Evolutionary conservation across 106 monocot genomes (phyloP).

Genomic region (Dendrobium nobile): DNA sequence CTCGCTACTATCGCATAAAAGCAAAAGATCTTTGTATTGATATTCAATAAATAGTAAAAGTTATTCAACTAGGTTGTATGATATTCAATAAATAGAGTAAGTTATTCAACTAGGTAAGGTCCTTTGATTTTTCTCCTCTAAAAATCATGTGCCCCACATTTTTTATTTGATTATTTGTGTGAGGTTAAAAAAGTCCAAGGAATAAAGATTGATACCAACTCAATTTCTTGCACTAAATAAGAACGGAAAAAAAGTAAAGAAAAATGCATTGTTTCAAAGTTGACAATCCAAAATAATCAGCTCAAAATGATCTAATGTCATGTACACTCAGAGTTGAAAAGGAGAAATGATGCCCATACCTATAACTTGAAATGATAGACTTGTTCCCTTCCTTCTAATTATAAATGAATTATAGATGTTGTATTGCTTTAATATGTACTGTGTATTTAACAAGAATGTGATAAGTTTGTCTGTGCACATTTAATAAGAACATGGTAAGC

Average conservation of each 20-base stretch:
- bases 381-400: neutral
- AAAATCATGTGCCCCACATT: neutral
- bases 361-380: neutral
- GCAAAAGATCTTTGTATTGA: neutral
- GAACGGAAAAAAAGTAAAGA: neutral
- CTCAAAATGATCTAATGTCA: neutral
- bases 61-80: too few species aligned
- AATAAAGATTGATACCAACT: too few species aligned
- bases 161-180: neutral
- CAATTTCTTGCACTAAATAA: too few species aligned
- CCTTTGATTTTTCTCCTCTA: neutral
- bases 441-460: too few species aligned
- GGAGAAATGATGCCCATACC: neutral
- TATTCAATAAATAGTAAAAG: neutral
- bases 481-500: neutral
- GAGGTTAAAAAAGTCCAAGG: neutral
- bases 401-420: neutral
- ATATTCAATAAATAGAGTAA: too few species aligned
- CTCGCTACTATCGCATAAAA: neutral
- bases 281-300: too few species aligned
- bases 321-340: neutral
- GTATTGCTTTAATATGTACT: too few species aligned
- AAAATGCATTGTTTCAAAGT: neutral
- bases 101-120: neutral
- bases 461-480: too few species aligned